Base-by-base conservation (phyloP, 371 early-diverging fungal species). In the Mortierella sp. region DNA sequence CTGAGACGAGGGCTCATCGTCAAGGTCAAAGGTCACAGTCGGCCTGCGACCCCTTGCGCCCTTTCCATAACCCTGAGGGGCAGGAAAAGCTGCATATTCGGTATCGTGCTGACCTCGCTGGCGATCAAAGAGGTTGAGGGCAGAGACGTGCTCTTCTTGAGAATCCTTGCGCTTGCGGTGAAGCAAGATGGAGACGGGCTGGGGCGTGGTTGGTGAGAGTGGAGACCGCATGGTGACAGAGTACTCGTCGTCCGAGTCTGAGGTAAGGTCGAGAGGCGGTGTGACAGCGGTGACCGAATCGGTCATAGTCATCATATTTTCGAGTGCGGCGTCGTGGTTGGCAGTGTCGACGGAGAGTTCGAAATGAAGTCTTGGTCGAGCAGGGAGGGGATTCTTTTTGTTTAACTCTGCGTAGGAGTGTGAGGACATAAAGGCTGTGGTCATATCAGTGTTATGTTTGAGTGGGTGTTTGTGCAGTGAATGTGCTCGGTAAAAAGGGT, bases 241-340 rank as follows among this genome's bases (percentile, higher is more conserved):
- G 48, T 77, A 75, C 38, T 85, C 85, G 24, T 82, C 77, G 27
- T 75, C 75, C 21, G 82, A 81, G 72, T 85, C 86, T 5, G 79
- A 82, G 56, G 54, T 75, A 43, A 70, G 58, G 68, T 85, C 85
- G 32, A 82, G 80, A 11, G 86, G 82, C n/a, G 86, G 82, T 18
- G 86, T 85, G 71, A 75, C 65, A 7, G 80, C 79, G 10, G 72
- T 75, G 46, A 73, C 72, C 14, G 80, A 80, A 48, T 80, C 75
- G 10, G 75, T 70, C 78, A 82, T 81, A 3, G 75, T 70, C 78
- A 82, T 81, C 82, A 79, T 82, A 70, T 76, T 60, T 46, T 79
- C 79, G 43, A 75, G 71, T 24, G 48, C 49, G 49, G 27, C 60
- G 10, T 77, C 60, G 70, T 38, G 18, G 35, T 75, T 29, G 29